phyloP scores from a whole-genome alignment of 148 eudicot genomes.

The Chenopodium suecicum region DNA sequence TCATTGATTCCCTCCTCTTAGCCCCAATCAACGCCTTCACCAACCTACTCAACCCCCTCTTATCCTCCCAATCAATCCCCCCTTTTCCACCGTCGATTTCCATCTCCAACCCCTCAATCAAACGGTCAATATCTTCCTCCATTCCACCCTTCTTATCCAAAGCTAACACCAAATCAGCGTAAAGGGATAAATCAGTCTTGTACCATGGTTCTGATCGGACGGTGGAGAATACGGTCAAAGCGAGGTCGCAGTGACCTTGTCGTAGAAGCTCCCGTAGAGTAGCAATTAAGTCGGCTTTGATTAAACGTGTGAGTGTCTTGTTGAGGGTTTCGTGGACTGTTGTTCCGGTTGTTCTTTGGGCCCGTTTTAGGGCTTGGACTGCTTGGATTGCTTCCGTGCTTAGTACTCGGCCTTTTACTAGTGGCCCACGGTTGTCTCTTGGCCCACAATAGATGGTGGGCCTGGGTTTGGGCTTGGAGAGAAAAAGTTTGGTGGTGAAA shows the following conservation, averaged over 20 bases:
- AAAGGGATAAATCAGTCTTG: constrained; percentile 39
- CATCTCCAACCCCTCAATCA: constrained; percentile 41
- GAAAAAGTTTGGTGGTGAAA: constrained; percentile 11
- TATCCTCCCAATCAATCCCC: constrained; percentile 41
- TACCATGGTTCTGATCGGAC: constrained; percentile 59
- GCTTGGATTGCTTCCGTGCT: constrained; percentile 85
- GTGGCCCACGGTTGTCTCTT: constrained; percentile 67
- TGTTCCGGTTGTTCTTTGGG: constrained; percentile 30
- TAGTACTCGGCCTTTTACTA: constrained; percentile 67
- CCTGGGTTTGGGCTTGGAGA: constrained; percentile 8
- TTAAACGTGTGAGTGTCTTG: constrained; percentile 52
- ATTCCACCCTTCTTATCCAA: constrained; percentile 34
- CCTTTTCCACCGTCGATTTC: constrained; percentile 25
- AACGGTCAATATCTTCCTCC: constrained; percentile 47
- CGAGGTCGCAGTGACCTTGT: constrained; percentile 55
- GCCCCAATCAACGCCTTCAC: constrained; percentile 57
- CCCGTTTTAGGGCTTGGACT: constrained; percentile 84
- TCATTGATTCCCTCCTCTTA: constrained; percentile 51
- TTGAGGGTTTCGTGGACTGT: constrained; percentile 10
- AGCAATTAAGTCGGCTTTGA: constrained; percentile 80
- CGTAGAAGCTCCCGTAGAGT: constrained; percentile 74
- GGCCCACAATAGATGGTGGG: constrained; percentile 57
- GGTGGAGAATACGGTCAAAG: constrained; percentile 56
- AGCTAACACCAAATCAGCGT: constrained; percentile 48
- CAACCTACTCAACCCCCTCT: constrained; percentile 58